Evolutionary conservation across 23 red algal species (phyloP), one percentile per base, ranked within the genome.

Genomic region (Pyropia yezoensis): DNA sequence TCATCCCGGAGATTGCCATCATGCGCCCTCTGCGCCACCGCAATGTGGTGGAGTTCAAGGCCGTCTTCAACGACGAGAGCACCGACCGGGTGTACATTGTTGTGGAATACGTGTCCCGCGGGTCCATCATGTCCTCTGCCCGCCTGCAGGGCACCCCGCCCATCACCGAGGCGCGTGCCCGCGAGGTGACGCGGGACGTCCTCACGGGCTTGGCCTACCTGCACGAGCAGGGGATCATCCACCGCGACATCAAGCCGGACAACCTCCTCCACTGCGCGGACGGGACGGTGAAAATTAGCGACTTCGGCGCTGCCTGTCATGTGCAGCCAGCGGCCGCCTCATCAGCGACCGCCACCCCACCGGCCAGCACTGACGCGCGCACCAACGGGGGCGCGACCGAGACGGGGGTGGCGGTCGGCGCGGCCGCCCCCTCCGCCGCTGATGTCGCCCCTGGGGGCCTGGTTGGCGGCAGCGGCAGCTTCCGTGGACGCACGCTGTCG

Each of bases 221-320:
- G 18, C 88, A 94, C 63, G 50, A 33, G n/a, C 57, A 79, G 50
- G 70, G 72, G 17, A 66, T 94, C 50, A 71, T 71, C 19, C 88
- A 94, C 67, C 73, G 75, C 33, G 88, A 94, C 57, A 75, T 94
- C 27, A 94, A 94, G 55, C 78, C 88, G 27, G 78, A 84, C 19
- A 94, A 94, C 65, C 56, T 94, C 7, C 75, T 94, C 18, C 54
- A 73, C 32, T 54, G 62, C 9, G 77, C 70, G 18, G 75, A 84
- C 54, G 69, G 66, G 11, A 75, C 66, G 2, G 88, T 85, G 26
- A 94, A 94, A 45, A 73, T 94, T 19, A 71, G 64, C 47, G 88
- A 94, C 63, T 94, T 94, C 59, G 88, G 83, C 7, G 69, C 73
- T n/a, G 74, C 83, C 0, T 50, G 67, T 19, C 27, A 28, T 23